Evolutionary conservation across 768 basidiomycete species (phyloP), one percentile per base, ranked within the genome.

Genomic region (Leucocoprinus sp.): DNA sequence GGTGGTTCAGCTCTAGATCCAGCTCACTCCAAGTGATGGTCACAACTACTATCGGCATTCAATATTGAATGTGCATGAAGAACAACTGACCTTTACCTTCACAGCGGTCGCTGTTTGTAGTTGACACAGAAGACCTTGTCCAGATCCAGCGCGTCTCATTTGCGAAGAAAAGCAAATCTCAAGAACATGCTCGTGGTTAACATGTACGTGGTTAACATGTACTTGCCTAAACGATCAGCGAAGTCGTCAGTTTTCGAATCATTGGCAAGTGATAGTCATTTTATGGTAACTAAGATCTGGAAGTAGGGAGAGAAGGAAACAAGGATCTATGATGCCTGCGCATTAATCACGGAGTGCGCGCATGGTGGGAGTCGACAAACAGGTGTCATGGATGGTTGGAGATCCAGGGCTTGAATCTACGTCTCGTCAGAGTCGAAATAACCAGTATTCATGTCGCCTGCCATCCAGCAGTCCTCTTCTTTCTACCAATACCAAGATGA

Each of bases 321-420:
- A 24, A 17, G 17, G 38, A 29, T 41, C 39, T 35, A 15, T 35
- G n/a, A n/a, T n/a, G n/a, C n/a, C n/a, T n/a, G n/a, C n/a, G 39
- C 39, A 41, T 37, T 48, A 42, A 48, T 48, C 39, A 47, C 22
- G 31, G 39, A 19, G 7, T 36, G 29, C 29, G n/a, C n/a, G n/a
- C n/a, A n/a, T n/a, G n/a, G n/a, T n/a, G n/a, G n/a, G n/a, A n/a
- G n/a, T n/a, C n/a, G n/a, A n/a, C n/a, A n/a, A n/a, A n/a, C n/a
- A n/a, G n/a, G n/a, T n/a, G n/a, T n/a, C n/a, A n/a, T n/a, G n/a
- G n/a, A n/a, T 39, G 23, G n/a, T 5, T 21, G n/a, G 18, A 40
- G 45, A 46, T 21, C 17, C n/a, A 37, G 22, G 4, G 4, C 24
- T 18, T 17, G 37, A 15, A 40, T 33, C 29, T 34, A 14, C 29